A percentile compares a stretch with the other conserved stretches of the same genome.
Evolutionary conservation across 495 filamentous ascomycete species (phyloP).

Genomic region (Glarea lozoyensis): DNA sequence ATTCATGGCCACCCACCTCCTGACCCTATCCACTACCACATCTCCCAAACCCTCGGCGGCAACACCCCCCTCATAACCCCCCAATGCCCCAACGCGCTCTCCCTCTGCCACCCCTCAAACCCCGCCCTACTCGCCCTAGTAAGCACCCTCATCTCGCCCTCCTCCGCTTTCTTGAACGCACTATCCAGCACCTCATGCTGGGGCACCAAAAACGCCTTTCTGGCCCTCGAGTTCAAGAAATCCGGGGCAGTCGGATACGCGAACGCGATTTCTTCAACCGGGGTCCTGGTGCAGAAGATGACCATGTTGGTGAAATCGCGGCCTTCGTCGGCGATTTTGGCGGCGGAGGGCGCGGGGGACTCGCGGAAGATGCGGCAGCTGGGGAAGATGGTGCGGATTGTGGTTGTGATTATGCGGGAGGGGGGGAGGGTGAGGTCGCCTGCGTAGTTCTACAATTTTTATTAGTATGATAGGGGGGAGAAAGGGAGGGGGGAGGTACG

Average conservation of each 20-base stretch:
- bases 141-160: no score
- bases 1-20: no score
- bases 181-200: constrained; percentile 57
- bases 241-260: constrained; percentile 57
- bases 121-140: no score
- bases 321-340: constrained; percentile 30
- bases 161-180: constrained; percentile 34
- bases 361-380: constrained; percentile 81
- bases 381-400: constrained; percentile 64
- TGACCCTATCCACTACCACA: constrained; percentile 69
- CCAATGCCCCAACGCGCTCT: constrained; percentile 80
- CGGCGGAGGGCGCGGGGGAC: constrained; percentile 36
- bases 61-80: constrained; percentile 79
- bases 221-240: constrained; percentile 59
- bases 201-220: constrained; percentile 62
- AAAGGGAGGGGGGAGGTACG: constrained; percentile 38
- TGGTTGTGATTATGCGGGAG: constrained; percentile 61
- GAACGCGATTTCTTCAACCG: constrained; percentile 37
- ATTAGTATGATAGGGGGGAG: background rate
- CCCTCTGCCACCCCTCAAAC: constrained; percentile 59
- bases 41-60: constrained; percentile 74
- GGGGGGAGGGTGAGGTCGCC: constrained; percentile 72
- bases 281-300: constrained; percentile 55
- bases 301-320: constrained; percentile 86
- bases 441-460: constrained; percentile 74